Evolutionary conservation across 345 rosid genomes (phyloP).

Genomic region (Corymbia maculata): DNA sequence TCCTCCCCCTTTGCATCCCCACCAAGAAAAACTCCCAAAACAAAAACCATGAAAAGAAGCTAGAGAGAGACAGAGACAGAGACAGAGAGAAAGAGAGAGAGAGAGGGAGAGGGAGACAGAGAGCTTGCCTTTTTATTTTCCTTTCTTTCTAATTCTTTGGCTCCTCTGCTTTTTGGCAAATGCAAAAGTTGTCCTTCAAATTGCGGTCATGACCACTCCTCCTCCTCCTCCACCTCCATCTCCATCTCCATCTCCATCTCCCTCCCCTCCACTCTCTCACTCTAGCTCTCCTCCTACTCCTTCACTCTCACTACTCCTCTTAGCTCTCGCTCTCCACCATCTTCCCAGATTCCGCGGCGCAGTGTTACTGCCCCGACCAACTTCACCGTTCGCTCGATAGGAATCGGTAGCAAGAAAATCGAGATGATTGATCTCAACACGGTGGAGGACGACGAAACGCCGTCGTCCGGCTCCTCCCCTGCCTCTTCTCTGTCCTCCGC

Average conservation of each 20-base stretch:
- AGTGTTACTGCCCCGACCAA: not conserved
- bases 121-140: not conserved
- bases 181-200: not conserved
- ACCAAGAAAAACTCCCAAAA: not conserved
- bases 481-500: conserved; percentile 35
- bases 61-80: not conserved
- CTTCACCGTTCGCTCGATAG: too few relatives aligned
- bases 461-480: conserved; percentile 52
- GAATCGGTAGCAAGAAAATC: not conserved
- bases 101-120: not conserved
- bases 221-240: not conserved
- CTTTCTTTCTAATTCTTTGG: not conserved
- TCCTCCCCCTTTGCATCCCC: not conserved
- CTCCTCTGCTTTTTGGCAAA: not conserved
- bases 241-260: not conserved
- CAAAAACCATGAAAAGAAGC: not conserved
- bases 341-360: not conserved
- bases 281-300: not conserved
- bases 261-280: not conserved
- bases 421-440: conserved; percentile 87
- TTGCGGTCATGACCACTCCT: not conserved
- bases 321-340: not conserved
- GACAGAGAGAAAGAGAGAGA: too few relatives aligned
- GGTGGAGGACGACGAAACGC: conserved; percentile 76
- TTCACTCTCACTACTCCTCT: not conserved